A percentile compares a stretch with the other conserved stretches of the same genome.
These are phyloP conservation scores for Fusarium devonianum DNA, from an alignment of 2,329 filamentous ascomycete species.

Conservation along the genomic window DNA sequence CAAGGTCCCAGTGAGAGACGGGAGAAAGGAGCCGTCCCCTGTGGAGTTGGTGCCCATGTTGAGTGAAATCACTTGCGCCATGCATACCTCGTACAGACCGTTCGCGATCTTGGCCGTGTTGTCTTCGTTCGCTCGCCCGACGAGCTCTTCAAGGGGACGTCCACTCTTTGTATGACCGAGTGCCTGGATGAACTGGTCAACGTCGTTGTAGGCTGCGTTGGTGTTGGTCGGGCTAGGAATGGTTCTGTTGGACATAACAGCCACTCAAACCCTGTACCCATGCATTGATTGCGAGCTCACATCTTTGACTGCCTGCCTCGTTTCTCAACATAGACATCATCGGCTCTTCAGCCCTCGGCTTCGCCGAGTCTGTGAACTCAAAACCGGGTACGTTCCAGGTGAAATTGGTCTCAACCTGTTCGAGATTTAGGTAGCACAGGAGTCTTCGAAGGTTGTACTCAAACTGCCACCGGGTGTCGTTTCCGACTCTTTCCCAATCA, in stretches of 20 bases:
- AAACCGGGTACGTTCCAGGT: slow-evolving; percentile 32
- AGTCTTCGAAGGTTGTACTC: slow-evolving; percentile 33
- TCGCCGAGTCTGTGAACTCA: slow-evolving; percentile 13
- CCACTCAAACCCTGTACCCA: slow-evolving; percentile 29
- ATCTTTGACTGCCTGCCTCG: slow-evolving; percentile 16
- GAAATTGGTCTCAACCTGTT: slow-evolving; percentile 33
- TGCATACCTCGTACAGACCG: slow-evolving; percentile 37
- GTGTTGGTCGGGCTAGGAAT: slow-evolving; percentile 19
- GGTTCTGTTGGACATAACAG: slow-evolving; percentile 28
- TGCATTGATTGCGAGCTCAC: slow-evolving; percentile 31
- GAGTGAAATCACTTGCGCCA: slow-evolving; percentile 41
- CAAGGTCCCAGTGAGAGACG: slow-evolving; percentile 20
- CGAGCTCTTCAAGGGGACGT: slow-evolving; percentile 17
- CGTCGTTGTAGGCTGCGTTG: slow-evolving; percentile 16
- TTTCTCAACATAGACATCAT: slow-evolving; percentile 15
- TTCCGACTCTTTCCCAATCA: slow-evolving; percentile 4
- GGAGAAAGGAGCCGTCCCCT: slow-evolving; percentile 3
- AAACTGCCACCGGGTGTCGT: slow-evolving; percentile 19
- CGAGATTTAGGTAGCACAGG: slow-evolving; percentile 37
- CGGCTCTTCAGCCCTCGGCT: slow-evolving; percentile 20
- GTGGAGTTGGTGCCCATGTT: slow-evolving; percentile 33
- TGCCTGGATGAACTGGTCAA: slow-evolving; percentile 32
- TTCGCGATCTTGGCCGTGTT: slow-evolving; percentile 24
- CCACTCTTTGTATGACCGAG: slow-evolving; percentile 24
- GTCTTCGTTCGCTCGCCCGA: slow-evolving; percentile 20